phyloP scores from a whole-genome alignment of 176 grass and related monocot species.

The Hsuehochloa calcarea region DNA sequence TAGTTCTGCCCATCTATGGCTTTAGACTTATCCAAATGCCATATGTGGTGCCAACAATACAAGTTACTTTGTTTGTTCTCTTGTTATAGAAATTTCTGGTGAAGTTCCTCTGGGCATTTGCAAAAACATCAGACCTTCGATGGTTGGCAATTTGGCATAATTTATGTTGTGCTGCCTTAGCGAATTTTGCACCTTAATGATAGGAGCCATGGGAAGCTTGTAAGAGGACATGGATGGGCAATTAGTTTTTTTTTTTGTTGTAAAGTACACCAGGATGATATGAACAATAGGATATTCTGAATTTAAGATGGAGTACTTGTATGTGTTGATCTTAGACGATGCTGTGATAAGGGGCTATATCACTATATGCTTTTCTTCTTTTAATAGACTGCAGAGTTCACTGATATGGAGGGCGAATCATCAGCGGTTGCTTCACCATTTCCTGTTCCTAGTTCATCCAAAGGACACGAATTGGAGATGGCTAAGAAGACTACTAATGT shows the following conservation, averaged over 20 bases:
- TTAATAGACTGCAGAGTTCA: conserved; percentile 40
- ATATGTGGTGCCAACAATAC: background rate
- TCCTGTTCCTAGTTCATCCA: conserved; percentile 43
- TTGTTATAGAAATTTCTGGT: background rate
- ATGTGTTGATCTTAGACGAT: background rate
- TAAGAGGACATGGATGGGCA: background rate
- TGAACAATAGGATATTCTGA: background rate
- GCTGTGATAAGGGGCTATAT: background rate
- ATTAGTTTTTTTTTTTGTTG: background rate
- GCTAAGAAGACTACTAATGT: conserved; percentile 40
- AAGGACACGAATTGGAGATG: conserved; percentile 47
- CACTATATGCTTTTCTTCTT: background rate
- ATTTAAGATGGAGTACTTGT: background rate
- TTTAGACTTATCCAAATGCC: background rate
- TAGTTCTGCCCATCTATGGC: background rate
- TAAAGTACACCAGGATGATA: background rate
- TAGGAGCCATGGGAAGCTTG: background rate
- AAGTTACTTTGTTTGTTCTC: background rate
- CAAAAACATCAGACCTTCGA: background rate
- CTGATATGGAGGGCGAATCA: conserved; percentile 69
- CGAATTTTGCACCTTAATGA: background rate
- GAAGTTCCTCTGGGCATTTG: background rate
- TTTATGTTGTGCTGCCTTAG: background rate
- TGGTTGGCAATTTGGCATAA: background rate
- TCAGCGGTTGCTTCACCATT: conserved; percentile 44